Conservation (phyloP, 1,284 basidiomycete species). For the Ustilago trichophora region DNA sequence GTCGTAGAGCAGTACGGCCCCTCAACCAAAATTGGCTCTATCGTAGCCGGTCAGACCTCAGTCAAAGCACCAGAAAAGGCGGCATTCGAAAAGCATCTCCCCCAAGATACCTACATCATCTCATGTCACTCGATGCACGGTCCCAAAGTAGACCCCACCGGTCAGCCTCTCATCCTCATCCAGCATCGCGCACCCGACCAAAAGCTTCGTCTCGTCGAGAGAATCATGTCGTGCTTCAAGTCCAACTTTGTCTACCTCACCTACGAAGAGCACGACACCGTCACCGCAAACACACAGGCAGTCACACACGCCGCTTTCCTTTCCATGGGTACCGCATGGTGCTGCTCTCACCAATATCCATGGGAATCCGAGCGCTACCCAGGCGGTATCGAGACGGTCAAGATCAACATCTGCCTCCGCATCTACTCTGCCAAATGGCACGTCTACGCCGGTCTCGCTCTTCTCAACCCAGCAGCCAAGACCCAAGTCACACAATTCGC, state of each 20-base stretch:
- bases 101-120: conserved; percentile 84
- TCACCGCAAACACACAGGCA: conserved; percentile 97
- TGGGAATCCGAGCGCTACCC: conserved; percentile 94
- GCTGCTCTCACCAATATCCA: conserved; percentile 79
- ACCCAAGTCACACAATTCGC: conserved; percentile 88
- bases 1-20: conserved; percentile 91
- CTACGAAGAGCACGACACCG: conserved; percentile 93
- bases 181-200: conserved; percentile 82
- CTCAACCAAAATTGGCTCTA: conserved; percentile 89
- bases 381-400: conserved; percentile 97
- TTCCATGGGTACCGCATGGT: conserved; percentile 98
- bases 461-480: conserved; percentile 92
- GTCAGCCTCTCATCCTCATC: conserved; percentile 93
- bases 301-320: conserved; percentile 98
- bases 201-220: conserved; percentile 81
- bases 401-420: conserved; percentile 88
- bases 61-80: conserved; percentile 92
- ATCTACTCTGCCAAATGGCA: conserved; percentile 99
- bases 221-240: conserved; percentile 83
- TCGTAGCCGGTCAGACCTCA: conserved; percentile 94
- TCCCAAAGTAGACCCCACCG: conserved; percentile 86
- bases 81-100: conserved; percentile 90
- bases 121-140: conserved; percentile 96
- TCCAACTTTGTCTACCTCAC: conserved; percentile 85
- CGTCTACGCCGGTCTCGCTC: conserved; percentile 96